Evolutionary conservation across 1,139 yeast species (phyloP).

Genomic region (Kodamaea arcana): DNA sequence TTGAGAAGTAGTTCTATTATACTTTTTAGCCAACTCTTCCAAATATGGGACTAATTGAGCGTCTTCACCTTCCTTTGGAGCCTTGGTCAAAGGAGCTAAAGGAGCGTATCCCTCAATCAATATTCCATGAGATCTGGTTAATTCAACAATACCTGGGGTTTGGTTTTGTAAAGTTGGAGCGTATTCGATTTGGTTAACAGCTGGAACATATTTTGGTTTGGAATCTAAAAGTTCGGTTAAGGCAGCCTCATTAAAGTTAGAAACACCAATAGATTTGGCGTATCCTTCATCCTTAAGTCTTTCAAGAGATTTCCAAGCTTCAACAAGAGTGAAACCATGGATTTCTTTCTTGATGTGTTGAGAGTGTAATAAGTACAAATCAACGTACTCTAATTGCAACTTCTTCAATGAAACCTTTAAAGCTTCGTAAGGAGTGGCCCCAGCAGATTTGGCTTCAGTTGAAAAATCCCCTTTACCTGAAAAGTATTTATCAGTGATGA

Average conservation of each 20-base stretch:
- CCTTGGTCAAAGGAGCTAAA: conserved; percentile 42
- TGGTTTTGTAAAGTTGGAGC: conserved; percentile 66
- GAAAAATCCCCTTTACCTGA: conserved; percentile 40
- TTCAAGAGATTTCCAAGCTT: conserved; percentile 56
- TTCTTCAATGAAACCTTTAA: conserved; percentile 29
- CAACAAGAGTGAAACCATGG: conserved; percentile 45
- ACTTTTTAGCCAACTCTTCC: conserved; percentile 23
- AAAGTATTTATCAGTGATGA: conserved; percentile 51
- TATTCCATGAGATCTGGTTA: conserved; percentile 46
- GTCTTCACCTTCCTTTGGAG: conserved; percentile 11
- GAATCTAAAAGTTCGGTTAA: conserved; percentile 41
- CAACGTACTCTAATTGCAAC: conserved; percentile 42
- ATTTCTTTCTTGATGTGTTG: conserved; percentile 32
- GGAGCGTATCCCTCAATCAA: conserved; percentile 67
- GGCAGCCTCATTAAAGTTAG: conserved; percentile 52
- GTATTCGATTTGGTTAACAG: conserved; percentile 67
- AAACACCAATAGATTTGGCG: conserved; percentile 52
- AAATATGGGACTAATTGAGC: conserved; percentile 8
- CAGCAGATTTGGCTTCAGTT: conserved; percentile 14
- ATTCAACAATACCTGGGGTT: conserved; percentile 62
- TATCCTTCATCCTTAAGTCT: conserved; percentile 31
- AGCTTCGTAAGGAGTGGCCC: conserved; percentile 18
- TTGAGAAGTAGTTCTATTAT: conserved; percentile 29
- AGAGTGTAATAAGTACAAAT: conserved; percentile 47
- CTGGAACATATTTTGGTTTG: conserved; percentile 48